Evolutionary conservation across 305 asterid genomes (phyloP), one percentile per base, ranked within the genome.

Genomic region (Rubia balearica): DNA sequence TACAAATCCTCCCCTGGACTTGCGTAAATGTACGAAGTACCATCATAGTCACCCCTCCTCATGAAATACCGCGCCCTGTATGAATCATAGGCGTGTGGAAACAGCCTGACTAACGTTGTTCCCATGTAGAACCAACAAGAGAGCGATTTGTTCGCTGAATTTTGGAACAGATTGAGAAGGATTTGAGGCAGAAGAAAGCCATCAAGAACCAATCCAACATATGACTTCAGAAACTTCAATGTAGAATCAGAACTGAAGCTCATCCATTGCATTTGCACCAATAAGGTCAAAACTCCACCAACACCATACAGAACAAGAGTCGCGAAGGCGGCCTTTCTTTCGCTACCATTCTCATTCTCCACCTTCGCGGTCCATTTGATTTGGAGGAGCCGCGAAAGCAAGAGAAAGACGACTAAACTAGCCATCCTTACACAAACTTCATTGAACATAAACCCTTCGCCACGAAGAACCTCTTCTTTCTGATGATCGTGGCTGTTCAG

Each of bases 111-210:
- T 1, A 74, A 76, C 6, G 91, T 90, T 0, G 81, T 81, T 69
- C 96, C 96, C 0, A 78, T 45, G 45, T 88, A 90, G 65, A 86
- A 90, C 2, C 76, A 41, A 21, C 6, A 60, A n/a, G 80, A 78
- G 65, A 88, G 74, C 4, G 82, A 82, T 40, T 73, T 85, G 71
- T 75, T 79, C 3, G 41, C 57, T 1, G 88, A 83, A 7, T 80
- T 82, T 10, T 70, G 57, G 45, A 87, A 75, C 4, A 78, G 33
- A 74, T 85, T 88, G 78, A 87, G 76, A 14, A 85, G 16, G 65
- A 90, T 75, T 66, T 86, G 95, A 48, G 95, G 96, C 53, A 90
- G 69, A 9, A 88, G 86, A 73, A 86, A 88, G 10, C 90, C 85
- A 66, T 90, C 95, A 16, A 90, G 80, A 71, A 88, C 69, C 68